Percentiles rank a stretch among this genome's conserved stretches.
Conservation (phyloP, 225 moss, liverwort and hornwort species). For the Polytrichum formosum region DNA sequence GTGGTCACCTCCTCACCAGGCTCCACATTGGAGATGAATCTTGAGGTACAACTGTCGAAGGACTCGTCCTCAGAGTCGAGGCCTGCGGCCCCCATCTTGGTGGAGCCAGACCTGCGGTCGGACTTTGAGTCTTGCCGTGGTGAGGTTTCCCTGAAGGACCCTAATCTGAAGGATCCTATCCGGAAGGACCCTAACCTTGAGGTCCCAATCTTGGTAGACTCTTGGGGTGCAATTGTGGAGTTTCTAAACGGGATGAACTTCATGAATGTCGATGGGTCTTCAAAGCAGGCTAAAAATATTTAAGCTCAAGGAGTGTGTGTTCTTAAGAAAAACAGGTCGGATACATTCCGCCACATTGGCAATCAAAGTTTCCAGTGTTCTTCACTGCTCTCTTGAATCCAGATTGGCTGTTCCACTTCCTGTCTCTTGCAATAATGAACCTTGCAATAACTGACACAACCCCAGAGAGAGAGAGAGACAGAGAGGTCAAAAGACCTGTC, state of each 20-base stretch:
- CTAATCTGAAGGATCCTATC: conserved; percentile 49
- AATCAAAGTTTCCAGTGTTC: no score
- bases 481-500: no score
- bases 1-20: conserved; percentile 29
- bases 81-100: conserved; percentile 9
- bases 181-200: conserved; percentile 56
- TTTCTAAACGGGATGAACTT: conserved; percentile 49
- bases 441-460: no score
- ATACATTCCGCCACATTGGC: no score
- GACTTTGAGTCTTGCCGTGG: conserved; percentile 28
- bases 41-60: conserved; percentile 47
- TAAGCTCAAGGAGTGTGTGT: no score
- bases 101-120: conserved; percentile 41
- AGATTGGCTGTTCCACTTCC: no score
- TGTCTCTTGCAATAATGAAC: no score
- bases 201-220: conserved; percentile 36
- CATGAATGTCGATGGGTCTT: conserved; percentile 14
- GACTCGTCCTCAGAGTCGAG: conserved; percentile 53
- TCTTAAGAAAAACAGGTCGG: no score
- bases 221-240: conserved; percentile 39
- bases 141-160: conserved; percentile 44
- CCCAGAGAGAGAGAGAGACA: no score
- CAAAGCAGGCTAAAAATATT: no score
- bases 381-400: no score
- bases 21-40: conserved; percentile 41